These are phyloP conservation scores for Nannochloropsis oceanica DNA, from an alignment of 108 stramenopile genomes.

Conservation along the genomic window DNA sequence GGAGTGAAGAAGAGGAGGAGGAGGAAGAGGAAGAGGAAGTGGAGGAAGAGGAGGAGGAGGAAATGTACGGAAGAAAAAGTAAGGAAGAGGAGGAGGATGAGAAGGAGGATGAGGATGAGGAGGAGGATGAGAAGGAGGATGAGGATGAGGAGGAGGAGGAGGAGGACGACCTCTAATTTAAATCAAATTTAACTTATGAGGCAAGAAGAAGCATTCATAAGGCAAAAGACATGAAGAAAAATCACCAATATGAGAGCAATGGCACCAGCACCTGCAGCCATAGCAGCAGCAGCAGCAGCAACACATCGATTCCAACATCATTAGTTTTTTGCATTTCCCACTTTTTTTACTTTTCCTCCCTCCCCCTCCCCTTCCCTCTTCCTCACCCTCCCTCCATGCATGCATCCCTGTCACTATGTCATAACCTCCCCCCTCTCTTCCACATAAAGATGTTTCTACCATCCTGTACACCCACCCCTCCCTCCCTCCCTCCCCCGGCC, in stretches of 20 bases:
- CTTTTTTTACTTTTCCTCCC: neutral
- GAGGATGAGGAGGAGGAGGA: neutral
- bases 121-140: neutral
- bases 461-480: neutral
- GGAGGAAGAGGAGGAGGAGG: neutral
- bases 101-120: neutral
- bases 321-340: too few relatives aligned
- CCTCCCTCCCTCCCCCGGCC: neutral
- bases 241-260: too few relatives aligned
- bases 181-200: too few relatives aligned
- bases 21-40: neutral
- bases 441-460: neutral
- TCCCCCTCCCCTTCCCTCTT: neutral
- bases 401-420: too few relatives aligned
- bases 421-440: neutral
- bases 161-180: neutral
- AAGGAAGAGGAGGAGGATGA: neutral
- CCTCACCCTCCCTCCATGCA: neutral
- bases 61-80: neutral
- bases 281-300: too few relatives aligned
- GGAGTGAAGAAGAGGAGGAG: neutral
- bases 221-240: too few relatives aligned
- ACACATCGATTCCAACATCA: too few relatives aligned
- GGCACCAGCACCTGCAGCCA: too few relatives aligned
- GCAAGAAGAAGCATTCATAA: too few relatives aligned